Evolutionary conservation across 2,329 filamentous ascomycete genomes (phyloP).

Genomic region (Hymenotorrendiella dingleyae): DNA sequence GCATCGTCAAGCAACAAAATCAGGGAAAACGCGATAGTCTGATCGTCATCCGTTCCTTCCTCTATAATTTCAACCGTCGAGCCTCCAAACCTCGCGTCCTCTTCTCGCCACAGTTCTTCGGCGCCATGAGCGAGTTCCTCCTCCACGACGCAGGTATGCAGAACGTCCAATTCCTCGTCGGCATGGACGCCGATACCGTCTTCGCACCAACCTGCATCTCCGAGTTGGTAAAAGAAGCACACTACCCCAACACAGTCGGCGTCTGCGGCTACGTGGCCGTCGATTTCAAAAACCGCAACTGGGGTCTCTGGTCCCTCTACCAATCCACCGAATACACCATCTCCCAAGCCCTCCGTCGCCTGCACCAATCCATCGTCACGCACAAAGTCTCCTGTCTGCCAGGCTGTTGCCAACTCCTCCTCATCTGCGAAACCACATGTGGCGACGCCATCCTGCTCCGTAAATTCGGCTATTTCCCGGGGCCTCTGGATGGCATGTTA

Average conservation of each 20-base stretch:
- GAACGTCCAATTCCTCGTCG: slow-evolving; percentile 38
- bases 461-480: slow-evolving; percentile 43
- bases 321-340: slow-evolving; percentile 44
- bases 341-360: slow-evolving; percentile 41
- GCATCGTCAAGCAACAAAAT: slow-evolving; percentile 44
- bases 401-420: slow-evolving; percentile 45
- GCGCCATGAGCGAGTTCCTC: slow-evolving; percentile 26
- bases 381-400: slow-evolving; percentile 45
- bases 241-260: slow-evolving; percentile 38
- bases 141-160: slow-evolving; percentile 34
- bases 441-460: slow-evolving; percentile 41
- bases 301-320: slow-evolving; percentile 41
- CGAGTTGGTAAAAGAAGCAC: slow-evolving; percentile 39
- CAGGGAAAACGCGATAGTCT: slow-evolving; percentile 45
- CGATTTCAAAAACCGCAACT: slow-evolving; percentile 38
- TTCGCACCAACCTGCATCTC: slow-evolving; percentile 40
- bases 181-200: slow-evolving; percentile 44
- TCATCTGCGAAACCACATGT: slow-evolving; percentile 43
- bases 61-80: slow-evolving; percentile 43
- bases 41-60: slow-evolving; percentile 43
- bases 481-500: slow-evolving; percentile 43
- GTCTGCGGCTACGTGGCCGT: slow-evolving; percentile 45
- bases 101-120: slow-evolving; percentile 41
- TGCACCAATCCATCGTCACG: slow-evolving; percentile 44
- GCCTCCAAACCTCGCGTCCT: slow-evolving; percentile 38